Base-by-base conservation (phyloP, 2,329 filamentous ascomycete genomes). In the Penicillium expansum region DNA sequence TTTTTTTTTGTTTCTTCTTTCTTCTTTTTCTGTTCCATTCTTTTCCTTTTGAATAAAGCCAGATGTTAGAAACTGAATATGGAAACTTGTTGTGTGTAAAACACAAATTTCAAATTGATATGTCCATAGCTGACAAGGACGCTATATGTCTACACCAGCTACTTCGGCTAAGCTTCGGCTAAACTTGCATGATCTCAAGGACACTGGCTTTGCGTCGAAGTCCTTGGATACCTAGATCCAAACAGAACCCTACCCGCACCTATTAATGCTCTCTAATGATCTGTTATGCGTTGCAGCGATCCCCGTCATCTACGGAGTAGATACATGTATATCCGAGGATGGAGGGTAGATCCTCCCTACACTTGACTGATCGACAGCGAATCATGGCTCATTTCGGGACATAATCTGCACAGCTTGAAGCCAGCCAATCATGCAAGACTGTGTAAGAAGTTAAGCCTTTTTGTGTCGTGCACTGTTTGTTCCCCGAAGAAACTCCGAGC, bases 341-440 rank as follows among this genome's bases (percentile, higher is more conserved):
- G n/a, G 7, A 11, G n/a, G 7, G n/a, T 16, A 32, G 13, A 30
- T 45, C 11, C 27, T 16, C 27, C n/a, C 7, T 7, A 6, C n/a
- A 32, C n/a, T 32, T 16, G 24, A 43, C 24, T 47, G 29, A 47
- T 33, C 18, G 33, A 47, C 29, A 22, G 44, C 18, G 14, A 37
- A 38, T 49, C 20, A 22, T 3, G 10, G 22, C 33, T 14, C 16
- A 27, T 20, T 38, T 37, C 3, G 29, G 47, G 41, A 27, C 43
- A 32, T 8, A 16, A 62, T 64, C 30, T 55, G 42, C 9, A 48
- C 30, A 2, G 60, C 60, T n/a, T 62, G 57, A 57, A 44, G 67
- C 58, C 10, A 62, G 48, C 64, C 64, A 69, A 49, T 67, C 61
- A 50, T 65, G 62, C 22, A 67, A 53, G 13, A 68, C 55, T 63